Conservation (phyloP, 768 basidiomycete genomes). For the Gyrodon lividus region DNA sequence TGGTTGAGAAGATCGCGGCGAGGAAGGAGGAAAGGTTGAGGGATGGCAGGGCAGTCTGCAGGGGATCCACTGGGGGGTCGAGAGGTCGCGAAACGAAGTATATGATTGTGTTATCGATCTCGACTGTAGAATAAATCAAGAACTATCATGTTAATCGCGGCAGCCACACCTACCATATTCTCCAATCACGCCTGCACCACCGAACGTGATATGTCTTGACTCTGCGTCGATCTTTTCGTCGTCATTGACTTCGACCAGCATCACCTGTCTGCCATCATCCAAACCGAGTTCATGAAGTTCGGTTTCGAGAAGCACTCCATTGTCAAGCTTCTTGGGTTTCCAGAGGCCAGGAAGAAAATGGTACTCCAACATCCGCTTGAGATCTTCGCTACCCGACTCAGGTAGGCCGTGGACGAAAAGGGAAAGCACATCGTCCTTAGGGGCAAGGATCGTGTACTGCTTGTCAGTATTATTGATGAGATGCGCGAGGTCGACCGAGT, state of each 20-base stretch:
- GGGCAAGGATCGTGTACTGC: conserved; percentile 88
- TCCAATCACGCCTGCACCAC: conserved; percentile 77
- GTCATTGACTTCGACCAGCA: conserved; percentile 61
- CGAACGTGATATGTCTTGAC: conserved; percentile 69
- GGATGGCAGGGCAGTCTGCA: conserved; percentile 76
- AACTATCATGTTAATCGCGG: neutral
- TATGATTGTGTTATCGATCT: conserved; percentile 74
- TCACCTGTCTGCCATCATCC: conserved; percentile 65
- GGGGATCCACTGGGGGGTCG: conserved; percentile 74
- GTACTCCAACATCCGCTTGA: conserved; percentile 76
- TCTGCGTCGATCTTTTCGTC: conserved; percentile 45
- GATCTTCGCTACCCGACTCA: conserved; percentile 59
- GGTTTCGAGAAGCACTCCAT: conserved; percentile 79
- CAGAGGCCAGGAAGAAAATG: conserved; percentile 89
- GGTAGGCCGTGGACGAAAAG: conserved; percentile 57
- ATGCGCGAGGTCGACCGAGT: conserved; percentile 70
- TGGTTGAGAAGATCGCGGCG: conserved; percentile 84
- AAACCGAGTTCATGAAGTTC: conserved; percentile 72
- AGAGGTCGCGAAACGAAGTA: conserved; percentile 88
- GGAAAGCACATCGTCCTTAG: conserved; percentile 79
- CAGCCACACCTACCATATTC: conserved; percentile 58
- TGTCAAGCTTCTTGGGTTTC: conserved; percentile 63
- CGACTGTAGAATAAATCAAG: conserved; percentile 45
- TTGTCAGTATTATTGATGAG: conserved; percentile 69
- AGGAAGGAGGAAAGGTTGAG: conserved; percentile 91